These are phyloP conservation scores for Sugiyamaella paludigena DNA, from an alignment of 1,139 yeast species.

Conservation along the genomic window DNA sequence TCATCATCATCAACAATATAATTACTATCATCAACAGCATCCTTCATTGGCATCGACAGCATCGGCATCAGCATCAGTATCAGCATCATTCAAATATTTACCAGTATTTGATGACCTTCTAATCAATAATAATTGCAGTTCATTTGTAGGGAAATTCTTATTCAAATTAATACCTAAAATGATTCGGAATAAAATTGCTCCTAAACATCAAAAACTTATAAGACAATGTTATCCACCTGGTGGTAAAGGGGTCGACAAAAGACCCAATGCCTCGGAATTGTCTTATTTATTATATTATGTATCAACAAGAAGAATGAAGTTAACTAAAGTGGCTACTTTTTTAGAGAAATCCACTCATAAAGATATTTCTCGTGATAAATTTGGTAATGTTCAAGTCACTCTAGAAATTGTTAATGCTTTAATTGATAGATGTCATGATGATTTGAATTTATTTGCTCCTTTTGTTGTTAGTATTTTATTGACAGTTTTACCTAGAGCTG, in stretches of 20 bases:
- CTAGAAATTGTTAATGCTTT: conserved; percentile 66
- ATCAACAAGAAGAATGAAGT: conserved; percentile 82
- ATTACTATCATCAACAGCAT: too few relatives aligned
- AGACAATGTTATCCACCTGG: conserved; percentile 85
- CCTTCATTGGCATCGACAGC: too few relatives aligned
- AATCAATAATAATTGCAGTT: background rate
- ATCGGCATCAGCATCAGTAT: too few relatives aligned
- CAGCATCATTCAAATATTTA: too few relatives aligned
- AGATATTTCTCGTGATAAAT: conserved; percentile 60
- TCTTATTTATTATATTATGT: conserved; percentile 88
- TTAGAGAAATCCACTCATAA: conserved; percentile 59
- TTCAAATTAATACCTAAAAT: background rate
- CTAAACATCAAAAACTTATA: conserved; percentile 87
- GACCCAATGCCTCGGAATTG: conserved; percentile 88
- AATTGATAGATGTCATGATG: conserved; percentile 74
- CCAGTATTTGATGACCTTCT: too few relatives aligned
- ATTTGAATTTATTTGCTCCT: conserved; percentile 76
- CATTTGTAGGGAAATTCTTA: background rate
- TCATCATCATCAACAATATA: too few relatives aligned
- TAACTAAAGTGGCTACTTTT: conserved; percentile 79
- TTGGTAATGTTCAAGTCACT: conserved; percentile 84
- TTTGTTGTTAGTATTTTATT: conserved; percentile 42
- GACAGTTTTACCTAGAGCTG: conserved; percentile 47
- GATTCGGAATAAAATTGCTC: conserved; percentile 31
- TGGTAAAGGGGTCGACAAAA: conserved; percentile 79